Evolutionary conservation across 2,329 filamentous ascomycete species (phyloP).

Genomic region (Herpotrichia juniperi): DNA sequence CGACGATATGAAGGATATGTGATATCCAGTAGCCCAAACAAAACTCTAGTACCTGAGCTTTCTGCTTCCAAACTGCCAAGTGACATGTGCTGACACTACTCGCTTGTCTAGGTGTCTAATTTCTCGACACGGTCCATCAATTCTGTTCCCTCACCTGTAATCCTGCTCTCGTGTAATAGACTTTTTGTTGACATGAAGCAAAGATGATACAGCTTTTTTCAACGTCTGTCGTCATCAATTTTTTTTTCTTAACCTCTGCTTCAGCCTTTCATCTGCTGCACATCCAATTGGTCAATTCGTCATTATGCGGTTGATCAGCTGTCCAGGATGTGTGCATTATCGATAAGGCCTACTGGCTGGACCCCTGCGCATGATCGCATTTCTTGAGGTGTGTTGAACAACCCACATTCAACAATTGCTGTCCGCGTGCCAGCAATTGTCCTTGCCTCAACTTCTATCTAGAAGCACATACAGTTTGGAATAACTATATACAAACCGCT

Average conservation of each 20-base stretch:
- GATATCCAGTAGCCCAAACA: conserved; percentile 39
- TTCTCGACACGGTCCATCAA: not conserved
- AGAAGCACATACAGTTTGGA: not conserved
- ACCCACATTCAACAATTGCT: conserved; percentile 24
- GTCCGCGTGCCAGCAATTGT: conserved; percentile 10
- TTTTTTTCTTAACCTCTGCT: not conserved
- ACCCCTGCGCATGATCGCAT: conserved; percentile 30
- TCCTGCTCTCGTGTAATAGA: too few species aligned
- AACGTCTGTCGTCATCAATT: conserved; percentile 2
- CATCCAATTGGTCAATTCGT: conserved; percentile 28
- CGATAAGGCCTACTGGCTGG: conserved; percentile 25
- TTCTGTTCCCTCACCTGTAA: not conserved
- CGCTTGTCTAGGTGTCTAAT: not conserved
- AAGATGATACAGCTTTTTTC: too few species aligned
- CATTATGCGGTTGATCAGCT: conserved; percentile 31
- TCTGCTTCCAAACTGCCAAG: conserved; percentile 1
- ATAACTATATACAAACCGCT: not conserved
- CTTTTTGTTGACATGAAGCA: too few species aligned
- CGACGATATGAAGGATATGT: conserved; percentile 40
- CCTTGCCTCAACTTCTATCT: conserved; percentile 1
- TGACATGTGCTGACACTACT: conserved; percentile 1
- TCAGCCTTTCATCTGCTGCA: not conserved
- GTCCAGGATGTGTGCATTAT: conserved; percentile 26
- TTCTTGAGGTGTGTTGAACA: conserved; percentile 18
- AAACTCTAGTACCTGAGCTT: not conserved